Conservation (phyloP, 371 early-diverging fungal genomes). For the Circinella umbellata region DNA sequence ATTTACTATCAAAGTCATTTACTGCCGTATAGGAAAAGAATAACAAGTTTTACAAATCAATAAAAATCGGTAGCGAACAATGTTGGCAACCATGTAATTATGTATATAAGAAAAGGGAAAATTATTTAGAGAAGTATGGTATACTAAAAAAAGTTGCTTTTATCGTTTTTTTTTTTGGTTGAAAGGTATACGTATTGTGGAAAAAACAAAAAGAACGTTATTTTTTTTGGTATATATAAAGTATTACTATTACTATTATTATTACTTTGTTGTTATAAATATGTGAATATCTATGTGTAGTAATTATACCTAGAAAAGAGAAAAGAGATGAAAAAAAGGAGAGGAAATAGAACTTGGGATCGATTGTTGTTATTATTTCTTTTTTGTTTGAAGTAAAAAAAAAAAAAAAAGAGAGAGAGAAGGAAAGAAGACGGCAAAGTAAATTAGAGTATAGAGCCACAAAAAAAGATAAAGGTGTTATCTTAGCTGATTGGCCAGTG, state of each 20-base stretch:
- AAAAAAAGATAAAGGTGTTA: slow-evolving; percentile 6
- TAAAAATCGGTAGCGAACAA: neutral
- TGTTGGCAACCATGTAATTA: slow-evolving; percentile 1
- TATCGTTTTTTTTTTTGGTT: too few species aligned
- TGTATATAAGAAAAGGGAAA: neutral
- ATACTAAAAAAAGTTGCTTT: too few species aligned
- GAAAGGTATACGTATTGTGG: too few species aligned
- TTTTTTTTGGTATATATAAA: too few species aligned
- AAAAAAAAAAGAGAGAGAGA: too few species aligned
- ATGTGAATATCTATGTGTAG: too few species aligned
- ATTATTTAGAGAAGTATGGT: too few species aligned
- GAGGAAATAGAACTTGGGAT: neutral
- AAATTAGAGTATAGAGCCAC: neutral
- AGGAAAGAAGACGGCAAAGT: too few species aligned
- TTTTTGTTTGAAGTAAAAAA: slow-evolving; percentile 5
- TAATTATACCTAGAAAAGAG: neutral
- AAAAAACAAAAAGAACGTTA: too few species aligned
- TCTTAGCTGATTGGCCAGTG: slow-evolving; percentile 13
- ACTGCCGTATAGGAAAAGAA: slow-evolving; percentile 2
- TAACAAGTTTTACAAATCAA: neutral
- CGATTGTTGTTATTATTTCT: too few species aligned
- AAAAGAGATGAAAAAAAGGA: slow-evolving; percentile 13
- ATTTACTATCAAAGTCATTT: slow-evolving; percentile 13
- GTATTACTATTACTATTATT: too few species aligned
- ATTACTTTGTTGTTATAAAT: too few species aligned